phyloP scores from a whole-genome alignment of 2,329 filamentous ascomycete genomes.

The Didymella pomorum region DNA sequence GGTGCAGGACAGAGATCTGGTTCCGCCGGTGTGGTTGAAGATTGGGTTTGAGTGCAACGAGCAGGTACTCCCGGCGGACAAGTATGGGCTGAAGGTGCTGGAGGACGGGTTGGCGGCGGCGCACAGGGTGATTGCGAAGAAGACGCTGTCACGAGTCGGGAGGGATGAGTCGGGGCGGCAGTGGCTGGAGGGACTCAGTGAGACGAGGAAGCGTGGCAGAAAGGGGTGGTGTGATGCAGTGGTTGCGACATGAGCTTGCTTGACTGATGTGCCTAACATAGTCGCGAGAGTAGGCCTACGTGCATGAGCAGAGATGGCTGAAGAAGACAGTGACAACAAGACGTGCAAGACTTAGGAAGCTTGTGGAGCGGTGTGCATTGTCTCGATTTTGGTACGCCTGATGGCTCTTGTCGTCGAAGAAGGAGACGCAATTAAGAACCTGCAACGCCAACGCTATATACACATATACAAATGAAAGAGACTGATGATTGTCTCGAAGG shows the following conservation, averaged over 20 bases:
- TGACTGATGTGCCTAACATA: too few species aligned
- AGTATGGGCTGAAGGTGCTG: not conserved
- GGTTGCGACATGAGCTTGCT: not conserved
- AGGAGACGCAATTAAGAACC: not conserved
- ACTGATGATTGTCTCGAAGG: too few species aligned
- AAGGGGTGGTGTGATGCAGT: not conserved
- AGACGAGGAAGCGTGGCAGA: not conserved
- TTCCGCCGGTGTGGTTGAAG: not conserved
- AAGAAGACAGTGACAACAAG: too few species aligned
- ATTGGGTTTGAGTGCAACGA: not conserved
- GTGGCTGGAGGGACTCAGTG: not conserved
- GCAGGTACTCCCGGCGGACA: not conserved
- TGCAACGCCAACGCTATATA: constrained; percentile 3
- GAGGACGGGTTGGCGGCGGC: not conserved
- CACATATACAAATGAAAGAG: not conserved
- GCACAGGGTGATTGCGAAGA: not conserved
- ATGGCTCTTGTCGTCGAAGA: not conserved
- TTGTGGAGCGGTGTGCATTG: too few species aligned
- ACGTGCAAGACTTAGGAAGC: too few species aligned
- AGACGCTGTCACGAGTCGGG: not conserved
- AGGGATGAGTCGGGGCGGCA: not conserved
- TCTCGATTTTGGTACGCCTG: not conserved
- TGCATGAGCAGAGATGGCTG: too few species aligned
- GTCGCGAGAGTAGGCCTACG: too few species aligned
- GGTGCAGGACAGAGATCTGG: not conserved